A percentile compares a stretch with the other conserved stretches of the same genome.
Conservation (phyloP, 1,284 basidiomycete genomes). For the Flammula alnicola region DNA sequence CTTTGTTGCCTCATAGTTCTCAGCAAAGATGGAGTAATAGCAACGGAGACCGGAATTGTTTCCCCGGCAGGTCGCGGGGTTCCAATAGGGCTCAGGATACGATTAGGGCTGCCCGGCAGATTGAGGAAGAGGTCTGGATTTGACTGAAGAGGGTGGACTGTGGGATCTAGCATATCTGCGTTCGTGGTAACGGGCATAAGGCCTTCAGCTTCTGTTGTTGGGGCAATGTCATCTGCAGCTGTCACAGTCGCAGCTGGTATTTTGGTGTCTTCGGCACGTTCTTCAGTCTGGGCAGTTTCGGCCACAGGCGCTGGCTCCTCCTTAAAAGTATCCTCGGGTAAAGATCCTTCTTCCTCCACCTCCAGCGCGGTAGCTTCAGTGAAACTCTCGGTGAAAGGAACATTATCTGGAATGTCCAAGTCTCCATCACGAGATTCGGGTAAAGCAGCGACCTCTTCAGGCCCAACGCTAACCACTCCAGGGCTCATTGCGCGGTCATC, state of each 20-base stretch:
- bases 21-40: constrained; percentile 14
- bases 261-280: too few species aligned
- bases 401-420: neutral
- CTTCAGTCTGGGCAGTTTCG: too few species aligned
- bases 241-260: too few species aligned
- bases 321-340: too few species aligned
- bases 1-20: constrained; percentile 13
- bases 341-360: too few species aligned
- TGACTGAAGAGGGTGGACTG: too few species aligned
- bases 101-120: constrained; percentile 46
- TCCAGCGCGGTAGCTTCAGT: constrained; percentile 21
- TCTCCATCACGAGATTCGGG: too few species aligned
- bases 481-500: constrained; percentile 18
- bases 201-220: constrained; percentile 19
- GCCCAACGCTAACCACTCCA: constrained; percentile 15
- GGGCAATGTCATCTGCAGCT: too few species aligned
- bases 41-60: constrained; percentile 14
- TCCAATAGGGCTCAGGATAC: constrained; percentile 25
- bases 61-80: constrained; percentile 13
- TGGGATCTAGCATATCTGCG: constrained; percentile 41
- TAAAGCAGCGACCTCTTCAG: constrained; percentile 13
- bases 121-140: too few species aligned
- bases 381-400: neutral
- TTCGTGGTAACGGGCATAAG: constrained; percentile 49
- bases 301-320: too few species aligned